Base-by-base conservation (phyloP, 805 yeast species). In the Diddensiella santjacobensis region DNA sequence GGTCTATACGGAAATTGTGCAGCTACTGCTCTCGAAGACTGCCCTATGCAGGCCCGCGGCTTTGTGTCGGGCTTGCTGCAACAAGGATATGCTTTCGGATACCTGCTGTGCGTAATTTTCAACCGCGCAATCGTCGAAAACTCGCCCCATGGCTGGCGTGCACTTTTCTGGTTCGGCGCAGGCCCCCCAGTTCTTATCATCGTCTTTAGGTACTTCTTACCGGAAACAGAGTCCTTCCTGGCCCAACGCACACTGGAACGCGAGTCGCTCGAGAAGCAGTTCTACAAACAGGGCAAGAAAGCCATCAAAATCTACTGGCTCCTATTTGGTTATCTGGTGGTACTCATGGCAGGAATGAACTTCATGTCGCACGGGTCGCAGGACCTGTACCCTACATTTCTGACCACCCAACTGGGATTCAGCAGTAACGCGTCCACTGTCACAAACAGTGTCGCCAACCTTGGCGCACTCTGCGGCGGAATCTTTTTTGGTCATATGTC, bases 71-170 rank as follows among this genome's bases (percentile, higher is more conserved):
- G 89, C 42, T 64, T 85, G 37, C 78, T 87, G 61, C 95, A 87
- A 66, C 84, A 86, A 63, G 95, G 95, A 52, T 87, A 83, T 55
- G 83, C 84, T 8, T 71, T 83, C 53, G 90, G 89, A 11, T 81
- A 80, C 58, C 72, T 83, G 45, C 68, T 82, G 22, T 85, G 80
- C 1, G 83, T 79, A 24, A 67, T 79, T n/a, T 83, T 83, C 67
- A 77, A 70, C 59, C 71, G 87, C 52, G 88, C 87, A 8, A 70
- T 82, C 50, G 58, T 56, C 3, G 70, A 73, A 47, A 74, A 74
- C 50, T 62, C 75, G 3, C 58, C 66, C 2, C 77, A 80, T 53
- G 74, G 77, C 4, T 84, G 91, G 91, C 72, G 87, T 58, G 74
- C 86, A 1, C 67, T 83, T 39, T 83, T 80, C 65, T 84, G 89